Evolutionary conservation across 148 eudicot species (phyloP), one percentile per base, ranked within the genome.

Genomic region (Beta vulgaris): DNA sequence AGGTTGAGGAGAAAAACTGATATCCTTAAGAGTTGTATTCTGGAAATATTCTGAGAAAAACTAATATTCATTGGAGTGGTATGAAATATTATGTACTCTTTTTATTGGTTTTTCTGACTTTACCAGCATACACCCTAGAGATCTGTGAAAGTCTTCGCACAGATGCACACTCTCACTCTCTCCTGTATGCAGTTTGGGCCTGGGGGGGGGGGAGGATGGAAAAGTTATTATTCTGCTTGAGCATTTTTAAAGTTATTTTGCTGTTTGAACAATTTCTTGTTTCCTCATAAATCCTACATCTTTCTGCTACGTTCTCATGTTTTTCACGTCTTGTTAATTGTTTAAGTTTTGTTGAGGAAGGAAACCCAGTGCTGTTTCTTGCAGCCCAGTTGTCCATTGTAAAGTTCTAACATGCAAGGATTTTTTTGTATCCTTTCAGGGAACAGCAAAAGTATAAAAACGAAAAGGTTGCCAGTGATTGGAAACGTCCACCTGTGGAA

Each of bases 401-500:
- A 19, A n/a, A 14, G 46, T 31, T 7, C 11, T 61, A 44, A 49
- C 48, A 32, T 49, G 29, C 49, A 25, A 26, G 65, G 63, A 49
- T 3, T 25, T 69, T 77, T 69, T 55, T 71, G 34, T n/a, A n/a
- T 66, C 79, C 54, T 78, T 58, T 19, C 68, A 93, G 97, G 90
- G 98, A 94, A 68, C 93, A 94, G 74, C 89, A 79, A 31, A 84
- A 87, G 43, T 94, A 90, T 83, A 94, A 87, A 82, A 82, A 92
- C 44, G 89, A 85, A 26, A 73, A 73, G 54, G 77, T 66, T 62
- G 71, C 68, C 54, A 76, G 72, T 70, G 84, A 80, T 57, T 94
- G 98, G 98, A 84, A 69, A 76, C 89, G 96, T 48, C 98, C 97
- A 55, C 92, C 96, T 55, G 82, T 94, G 79, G 98, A 94, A 85